These are phyloP conservation scores for Teratosphaeria pseudoeucalypti DNA, from an alignment of 2,329 filamentous ascomycete genomes.

Conservation along the genomic window DNA sequence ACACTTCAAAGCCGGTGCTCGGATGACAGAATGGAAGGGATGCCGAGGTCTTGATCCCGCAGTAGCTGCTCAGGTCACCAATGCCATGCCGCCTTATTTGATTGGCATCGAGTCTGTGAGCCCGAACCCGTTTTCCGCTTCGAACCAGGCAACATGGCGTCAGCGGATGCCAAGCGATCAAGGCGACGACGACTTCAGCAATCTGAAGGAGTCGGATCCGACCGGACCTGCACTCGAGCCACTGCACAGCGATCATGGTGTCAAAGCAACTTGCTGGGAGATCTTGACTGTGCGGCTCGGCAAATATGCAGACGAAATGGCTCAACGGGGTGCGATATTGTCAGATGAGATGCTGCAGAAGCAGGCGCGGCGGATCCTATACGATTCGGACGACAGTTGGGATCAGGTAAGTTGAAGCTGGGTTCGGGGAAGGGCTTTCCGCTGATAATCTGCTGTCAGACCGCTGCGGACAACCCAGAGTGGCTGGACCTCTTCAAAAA, in stretches of 20 bases:
- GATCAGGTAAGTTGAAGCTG: conserved; percentile 15
- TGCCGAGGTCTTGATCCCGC: conserved; percentile 42
- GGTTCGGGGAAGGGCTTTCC: conserved; percentile 41
- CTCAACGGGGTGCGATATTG: conserved; percentile 29
- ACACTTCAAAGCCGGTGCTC: conserved; percentile 44
- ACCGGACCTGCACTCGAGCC: not conserved
- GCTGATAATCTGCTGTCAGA: conserved; percentile 11
- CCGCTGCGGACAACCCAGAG: conserved; percentile 32
- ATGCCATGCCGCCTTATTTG: conserved; percentile 43
- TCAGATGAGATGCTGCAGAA: conserved; percentile 42
- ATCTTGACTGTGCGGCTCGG: conserved; percentile 38
- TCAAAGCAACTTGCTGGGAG: conserved; percentile 37
- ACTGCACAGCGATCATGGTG: not conserved
- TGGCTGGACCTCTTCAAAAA: conserved; percentile 42
- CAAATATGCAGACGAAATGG: conserved; percentile 32
- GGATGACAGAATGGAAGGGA: conserved; percentile 46
- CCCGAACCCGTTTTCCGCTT: conserved; percentile 39
- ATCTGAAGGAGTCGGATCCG: not conserved
- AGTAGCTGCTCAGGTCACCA: conserved; percentile 39
- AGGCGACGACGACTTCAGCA: not conserved
- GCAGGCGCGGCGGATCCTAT: conserved; percentile 38
- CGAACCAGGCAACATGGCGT: conserved; percentile 17
- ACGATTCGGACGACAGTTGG: conserved; percentile 40
- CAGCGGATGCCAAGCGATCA: not conserved
- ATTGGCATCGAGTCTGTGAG: conserved; percentile 38